Evolutionary conservation across 2,329 filamentous ascomycete species (phyloP).

Genomic region (Byssoonygena ceratinophila): DNA sequence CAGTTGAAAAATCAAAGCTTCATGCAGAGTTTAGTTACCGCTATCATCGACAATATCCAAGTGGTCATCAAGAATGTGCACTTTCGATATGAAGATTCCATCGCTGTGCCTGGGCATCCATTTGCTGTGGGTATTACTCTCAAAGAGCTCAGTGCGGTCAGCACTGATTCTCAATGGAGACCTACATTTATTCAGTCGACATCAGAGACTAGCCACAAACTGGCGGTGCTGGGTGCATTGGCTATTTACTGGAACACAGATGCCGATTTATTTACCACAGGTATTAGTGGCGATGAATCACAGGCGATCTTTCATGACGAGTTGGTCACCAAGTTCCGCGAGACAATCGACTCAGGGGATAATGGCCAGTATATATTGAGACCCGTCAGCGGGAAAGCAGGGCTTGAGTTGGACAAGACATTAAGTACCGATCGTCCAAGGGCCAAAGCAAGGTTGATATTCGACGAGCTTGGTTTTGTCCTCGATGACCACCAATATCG

Average conservation of each 20-base stretch:
- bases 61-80: constrained; percentile 98
- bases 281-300: constrained; percentile 56
- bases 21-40: constrained; percentile 84
- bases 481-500: constrained; percentile 96
- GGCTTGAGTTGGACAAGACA: constrained; percentile 89
- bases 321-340: constrained; percentile 64
- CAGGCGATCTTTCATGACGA: constrained; percentile 57
- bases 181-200: constrained; percentile 92
- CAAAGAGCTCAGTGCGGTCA: constrained; percentile 93
- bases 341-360: constrained; percentile 66
- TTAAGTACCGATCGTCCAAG: constrained; percentile 68
- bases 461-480: constrained; percentile 96
- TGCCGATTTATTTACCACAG: constrained; percentile 67
- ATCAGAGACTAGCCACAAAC: constrained; percentile 74
- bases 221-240: constrained; percentile 78
- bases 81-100: constrained; percentile 93
- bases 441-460: constrained; percentile 80
- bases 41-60: constrained; percentile 96
- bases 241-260: constrained; percentile 99
- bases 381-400: constrained; percentile 88
- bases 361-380: constrained; percentile 91
- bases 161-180: constrained; percentile 88
- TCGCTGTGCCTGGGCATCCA: constrained; percentile 87
- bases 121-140: constrained; percentile 88
- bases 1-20: constrained; percentile 98